Evolutionary conservation across 2,329 filamentous ascomycete genomes (phyloP), one percentile per base, ranked within the genome.

Genomic region (Apiospora sp.): DNA sequence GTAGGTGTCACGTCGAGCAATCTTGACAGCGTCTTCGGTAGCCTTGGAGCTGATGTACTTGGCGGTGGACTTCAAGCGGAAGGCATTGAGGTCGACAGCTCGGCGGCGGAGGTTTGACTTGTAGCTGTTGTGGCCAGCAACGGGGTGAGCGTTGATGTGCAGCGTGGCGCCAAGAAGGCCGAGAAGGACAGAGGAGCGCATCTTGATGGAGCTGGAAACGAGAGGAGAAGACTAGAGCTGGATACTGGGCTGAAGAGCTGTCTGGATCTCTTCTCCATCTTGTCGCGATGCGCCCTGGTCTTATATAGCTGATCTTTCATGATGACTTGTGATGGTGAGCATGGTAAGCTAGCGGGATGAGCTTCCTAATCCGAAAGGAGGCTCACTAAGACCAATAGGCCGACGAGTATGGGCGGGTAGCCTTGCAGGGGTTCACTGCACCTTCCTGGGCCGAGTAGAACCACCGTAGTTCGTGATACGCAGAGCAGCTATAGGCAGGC

Each of bases 1-100:
- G 69, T 86, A 87, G 41, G 79, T 79, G 12, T 76, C 81, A 48
- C 81, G 79, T 72, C 79, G 79, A 48, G 81, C 71, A 13, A 80
- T 72, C 51, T 74, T 74, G 12, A 82, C 64, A 5, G 76, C 74
- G n/a, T 46, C 67, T 13, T 24, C 43, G 10, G 78, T 78, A 27
- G 72, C 75, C 19, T 75, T 75, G 49, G 78, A 75, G 72, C 80
- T 81, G 77, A 73, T 76, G 74, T 83, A 83, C 67, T 78, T 67
- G 37, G 81, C 75, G 6, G 71, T 76, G 58, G 80, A 77, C 34
- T 77, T 77, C 22, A 80, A 76, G 37, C 81, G 80, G 74, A 77
- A 82, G 16, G 77, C 72, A 69, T 82, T 78, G 64, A 83, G 76
- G 71, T 83, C 80, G 44, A 82, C 78, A 13, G 78, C 74, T 44